phyloP scores from a whole-genome alignment of 1,284 basidiomycete species.

The Sporisorium scitamineum region DNA sequence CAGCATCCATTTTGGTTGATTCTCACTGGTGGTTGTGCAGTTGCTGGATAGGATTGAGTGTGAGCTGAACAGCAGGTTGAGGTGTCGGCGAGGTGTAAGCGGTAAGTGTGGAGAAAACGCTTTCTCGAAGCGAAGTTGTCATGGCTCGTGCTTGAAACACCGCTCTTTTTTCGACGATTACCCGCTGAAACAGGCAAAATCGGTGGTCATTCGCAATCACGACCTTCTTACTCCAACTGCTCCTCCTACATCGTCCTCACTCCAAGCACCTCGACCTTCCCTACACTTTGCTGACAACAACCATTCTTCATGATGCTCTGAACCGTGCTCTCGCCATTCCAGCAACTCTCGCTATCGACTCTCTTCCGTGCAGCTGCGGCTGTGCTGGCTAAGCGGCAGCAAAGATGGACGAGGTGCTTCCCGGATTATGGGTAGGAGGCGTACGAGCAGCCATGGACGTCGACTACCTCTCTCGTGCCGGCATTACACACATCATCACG shows the following conservation, averaged over 20 bases:
- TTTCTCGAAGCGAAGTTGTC: not conserved
- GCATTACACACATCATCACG: constrained; percentile 58
- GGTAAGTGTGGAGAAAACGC: constrained; percentile 13
- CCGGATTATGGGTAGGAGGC: constrained; percentile 61
- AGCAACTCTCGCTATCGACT: not conserved
- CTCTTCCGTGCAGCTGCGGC: not conserved
- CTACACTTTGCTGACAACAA: not conserved
- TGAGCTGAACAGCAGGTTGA: not conserved
- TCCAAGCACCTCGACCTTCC: not conserved
- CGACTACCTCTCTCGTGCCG: constrained; percentile 55
- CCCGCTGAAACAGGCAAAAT: constrained; percentile 6
- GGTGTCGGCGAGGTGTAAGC: not conserved
- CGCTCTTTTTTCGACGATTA: constrained; percentile 2
- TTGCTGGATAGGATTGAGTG: not conserved
- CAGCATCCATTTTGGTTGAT: not conserved
- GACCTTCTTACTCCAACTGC: not conserved
- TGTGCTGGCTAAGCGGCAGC: not conserved
- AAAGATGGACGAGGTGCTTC: constrained; percentile 64
- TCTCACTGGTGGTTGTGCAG: not conserved
- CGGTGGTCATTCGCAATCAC: not conserved
- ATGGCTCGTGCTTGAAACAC: constrained; percentile 25
- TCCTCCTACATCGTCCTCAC: not conserved
- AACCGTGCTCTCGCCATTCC: not conserved
- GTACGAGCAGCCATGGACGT: constrained; percentile 56
- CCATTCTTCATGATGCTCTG: not conserved